A percentile compares a stretch with the other conserved stretches of the same genome.
Conservation (phyloP, 2,329 filamentous ascomycete genomes). For the Zasmidium angulare region DNA sequence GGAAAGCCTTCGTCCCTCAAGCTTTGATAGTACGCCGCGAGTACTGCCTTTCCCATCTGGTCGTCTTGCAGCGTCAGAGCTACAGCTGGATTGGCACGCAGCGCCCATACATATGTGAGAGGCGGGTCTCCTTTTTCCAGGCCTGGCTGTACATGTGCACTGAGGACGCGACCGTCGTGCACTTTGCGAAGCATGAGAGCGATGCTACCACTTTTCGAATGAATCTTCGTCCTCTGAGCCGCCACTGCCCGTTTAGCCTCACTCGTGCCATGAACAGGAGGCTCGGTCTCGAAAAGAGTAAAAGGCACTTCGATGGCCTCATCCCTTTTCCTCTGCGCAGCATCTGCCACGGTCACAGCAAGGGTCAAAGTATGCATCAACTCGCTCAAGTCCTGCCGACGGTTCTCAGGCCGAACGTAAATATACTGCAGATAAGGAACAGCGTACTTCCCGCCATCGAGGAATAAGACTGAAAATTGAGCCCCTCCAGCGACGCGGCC, state of each 20-base stretch:
- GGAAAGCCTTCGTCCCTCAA: constrained; percentile 25
- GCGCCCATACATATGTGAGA: constrained; percentile 25
- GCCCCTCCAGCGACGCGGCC: constrained; percentile 23
- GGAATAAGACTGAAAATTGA: constrained; percentile 24
- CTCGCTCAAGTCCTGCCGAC: constrained; percentile 23
- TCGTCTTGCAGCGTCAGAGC: constrained; percentile 6
- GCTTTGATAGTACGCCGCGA: constrained; percentile 24
- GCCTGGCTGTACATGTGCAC: constrained; percentile 26
- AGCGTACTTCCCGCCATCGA: constrained; percentile 8
- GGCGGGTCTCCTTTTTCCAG: constrained; percentile 21
- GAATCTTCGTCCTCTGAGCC: constrained; percentile 15
- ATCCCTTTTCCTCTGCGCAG: background rate
- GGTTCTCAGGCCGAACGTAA: constrained; percentile 21
- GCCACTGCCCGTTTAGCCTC: constrained; percentile 6
- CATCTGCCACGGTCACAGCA: constrained; percentile 23
- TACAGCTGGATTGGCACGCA: constrained; percentile 20
- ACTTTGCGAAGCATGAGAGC: constrained; percentile 21
- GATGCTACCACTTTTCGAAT: constrained; percentile 22
- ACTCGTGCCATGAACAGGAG: constrained; percentile 7
- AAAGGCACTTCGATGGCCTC: constrained; percentile 15
- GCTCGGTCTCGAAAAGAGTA: constrained; percentile 27
- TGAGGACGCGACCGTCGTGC: constrained; percentile 10
- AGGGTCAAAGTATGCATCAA: constrained; percentile 25
- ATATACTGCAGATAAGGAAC: constrained; percentile 29
- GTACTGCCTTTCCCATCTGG: constrained; percentile 9